Evolutionary conservation across 1,284 basidiomycete species (phyloP), one percentile per base, ranked within the genome.

Genomic region (Agaricales sp.): DNA sequence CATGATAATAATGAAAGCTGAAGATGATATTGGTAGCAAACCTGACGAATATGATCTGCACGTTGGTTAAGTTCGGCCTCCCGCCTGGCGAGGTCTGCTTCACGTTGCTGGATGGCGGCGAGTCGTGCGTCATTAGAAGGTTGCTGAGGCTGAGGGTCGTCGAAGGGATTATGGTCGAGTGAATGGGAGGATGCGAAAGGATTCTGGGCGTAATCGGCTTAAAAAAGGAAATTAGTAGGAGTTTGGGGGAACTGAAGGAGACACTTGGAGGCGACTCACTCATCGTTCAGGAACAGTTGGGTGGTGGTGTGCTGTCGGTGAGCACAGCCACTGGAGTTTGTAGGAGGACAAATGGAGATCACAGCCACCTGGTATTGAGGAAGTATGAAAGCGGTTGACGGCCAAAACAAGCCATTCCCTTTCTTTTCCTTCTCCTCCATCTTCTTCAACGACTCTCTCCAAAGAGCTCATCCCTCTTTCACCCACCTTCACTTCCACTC

Each of bases 121-220:
- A 77, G 58, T 43, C 78, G 51, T 59, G 69, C 63, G 47, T 68
- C 65, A 57, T 68, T 67, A 49, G 60, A 56, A 43, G 63, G 56
- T 46, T 61, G 60, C 47, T 58, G 54, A 50, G 59, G 63, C 37
- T 51, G 43, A 30, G 87, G 86, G 71, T 91, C 87, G 56, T 88
- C 85, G 61, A 91, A 91, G 2, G 87, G 88, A 62, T 91, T 90
- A 50, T 77, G 71, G 61, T 89, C 87, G 46, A 90, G 79, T 2
- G 86, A 87, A 57, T 87, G 78, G n/a, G 82, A 78, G 3, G 87
- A 89, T 12, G 83, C 82, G 65, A 90, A 90, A 0, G 87, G 87
- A 57, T 90, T 88, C 61, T 85, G 74, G 51, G 67, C 71, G 54
- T 65, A 69, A 39, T 67, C 69, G 59, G 63, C 69, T 71, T 52